Base-by-base conservation (phyloP, 345 rosid species). In the Aquilaria malaccensis region DNA sequence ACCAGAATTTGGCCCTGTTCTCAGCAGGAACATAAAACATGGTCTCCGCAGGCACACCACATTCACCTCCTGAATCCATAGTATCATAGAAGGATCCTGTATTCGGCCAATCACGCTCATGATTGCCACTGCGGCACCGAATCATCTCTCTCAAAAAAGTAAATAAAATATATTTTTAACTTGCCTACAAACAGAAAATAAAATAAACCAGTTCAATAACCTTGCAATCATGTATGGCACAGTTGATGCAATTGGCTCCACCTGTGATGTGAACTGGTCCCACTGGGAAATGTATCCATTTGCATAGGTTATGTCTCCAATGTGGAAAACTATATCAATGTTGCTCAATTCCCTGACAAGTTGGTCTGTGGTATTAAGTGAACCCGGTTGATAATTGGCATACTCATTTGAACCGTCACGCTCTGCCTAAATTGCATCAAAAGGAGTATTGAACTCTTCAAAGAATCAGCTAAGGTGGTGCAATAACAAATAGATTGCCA, bases 191-290 rank as follows among this genome's bases (percentile, higher is more conserved):
- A 56, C 48, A 47, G 10, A 48, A 13, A 52, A 50, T 22, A 13
- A 64, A 33, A 48, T 11, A n/a, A 59, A 56, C 14, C 49, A 52
- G 63, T 9, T 29, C 7, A 56, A 52, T n/a, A 48, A 87, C 95
- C 95, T 87, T 22, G 79, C 92, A 59, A 85, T 50, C 96, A 88
- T 88, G 73, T 83, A 88, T 1, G 92, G 85, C 50, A 85, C 82
- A 0, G 62, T 75, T 46, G 91, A 85, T 63, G 92, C 82, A 29
- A 88, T 76, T 12, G 91, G 89, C 77, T 85, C 85, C 11, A 88
- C 83, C 73, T 88, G 92, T 43, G 96, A 78, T 15, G 96, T 88
- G 79, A 88, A 88, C 63, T 88, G 96, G 68, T 88, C 96, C 96
- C 96, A 88, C 69, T 88, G 87, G 1, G 96, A 85, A 67, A 88